Evolutionary conservation across 345 rosid genomes (phyloP), one percentile per base, ranked within the genome.

Genomic region (Bruguiera sexangula): DNA sequence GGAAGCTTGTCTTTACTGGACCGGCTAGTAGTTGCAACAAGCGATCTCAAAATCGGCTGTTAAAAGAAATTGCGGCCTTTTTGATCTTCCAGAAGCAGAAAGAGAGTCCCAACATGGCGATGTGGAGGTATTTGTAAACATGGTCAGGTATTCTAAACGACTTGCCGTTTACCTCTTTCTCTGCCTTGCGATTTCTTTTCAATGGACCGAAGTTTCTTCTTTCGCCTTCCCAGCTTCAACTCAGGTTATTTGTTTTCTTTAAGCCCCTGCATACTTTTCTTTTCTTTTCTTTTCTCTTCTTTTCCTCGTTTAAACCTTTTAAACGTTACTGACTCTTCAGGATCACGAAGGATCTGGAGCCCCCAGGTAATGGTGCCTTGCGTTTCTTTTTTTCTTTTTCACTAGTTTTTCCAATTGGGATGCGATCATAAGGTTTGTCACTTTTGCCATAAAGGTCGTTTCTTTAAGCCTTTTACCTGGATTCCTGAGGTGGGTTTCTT

Each of bases 331-430:
- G 11, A 52, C 46, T 69, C 48, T 68, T 26, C 87, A 87, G 92
- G 83, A 60, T 73, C 58, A 62, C n/a, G 57, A 55, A 71, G 79
- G 79, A 75, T 70, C 79, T 65, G 73, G 75, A 67, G 71, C 70
- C 70, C 36, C 77, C 73, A 82, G 89, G 89, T 87, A 79, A 66
- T 34, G 18, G 36, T 36, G 34, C 27, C 59, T 8, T 55, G 15
- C 46, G 15, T 11, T 39, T 2, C 48, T 11, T 39, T 39, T 39
- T 3, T 11, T 8, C 8, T 9, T 37, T 37, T 37, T 18, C 6
- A 7, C n/a, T 31, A 10, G 29, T 20, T 31, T 34, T 22, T 21
- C 32, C 31, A 15, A 15, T 48, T 52, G 15, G 32, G 24, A 34
- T 24, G 6, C 3, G 19, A 5, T 24, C 15, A 59, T 20, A 2